phyloP scores from a whole-genome alignment of 495 filamentous ascomycete species.

The Tuber indicum region DNA sequence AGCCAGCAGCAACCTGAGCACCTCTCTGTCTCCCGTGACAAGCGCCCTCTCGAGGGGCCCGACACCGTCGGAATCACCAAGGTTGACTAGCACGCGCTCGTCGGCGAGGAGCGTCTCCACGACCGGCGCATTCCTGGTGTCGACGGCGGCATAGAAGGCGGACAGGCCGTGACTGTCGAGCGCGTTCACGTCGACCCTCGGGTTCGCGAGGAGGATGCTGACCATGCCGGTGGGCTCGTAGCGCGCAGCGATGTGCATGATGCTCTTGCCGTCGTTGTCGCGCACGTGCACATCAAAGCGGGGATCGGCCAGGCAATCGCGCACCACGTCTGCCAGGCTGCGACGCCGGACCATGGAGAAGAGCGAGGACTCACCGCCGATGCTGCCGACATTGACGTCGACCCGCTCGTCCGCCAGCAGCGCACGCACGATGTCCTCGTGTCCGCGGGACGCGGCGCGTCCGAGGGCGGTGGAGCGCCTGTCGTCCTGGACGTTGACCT shows the following conservation, averaged over 20 bases:
- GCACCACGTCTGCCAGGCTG: background rate
- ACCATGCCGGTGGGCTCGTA: background rate
- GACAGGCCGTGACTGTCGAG: background rate
- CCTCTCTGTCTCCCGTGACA: background rate
- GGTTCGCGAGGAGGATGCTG: background rate
- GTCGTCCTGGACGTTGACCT: background rate
- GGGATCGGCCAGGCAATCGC: background rate
- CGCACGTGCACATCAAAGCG: background rate
- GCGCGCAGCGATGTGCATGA: background rate
- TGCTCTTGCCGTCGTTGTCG: background rate
- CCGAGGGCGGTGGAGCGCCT: conserved; percentile 1
- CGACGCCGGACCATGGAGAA: background rate
- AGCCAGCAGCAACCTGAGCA: background rate
- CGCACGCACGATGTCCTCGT: background rate
- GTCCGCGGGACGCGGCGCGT: background rate
- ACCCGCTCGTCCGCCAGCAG: background rate
- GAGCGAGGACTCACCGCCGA: background rate
- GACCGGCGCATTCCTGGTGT: background rate
- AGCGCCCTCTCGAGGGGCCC: background rate
- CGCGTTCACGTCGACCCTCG: background rate
- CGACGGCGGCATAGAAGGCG: background rate
- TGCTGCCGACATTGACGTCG: background rate
- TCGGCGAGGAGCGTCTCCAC: background rate
- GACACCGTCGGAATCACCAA: background rate
- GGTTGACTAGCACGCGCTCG: background rate